Percentiles rank a stretch among this genome's conserved stretches.
Conservation (phyloP, 2,329 filamentous ascomycete species). For the Fusarium longipes region DNA sequence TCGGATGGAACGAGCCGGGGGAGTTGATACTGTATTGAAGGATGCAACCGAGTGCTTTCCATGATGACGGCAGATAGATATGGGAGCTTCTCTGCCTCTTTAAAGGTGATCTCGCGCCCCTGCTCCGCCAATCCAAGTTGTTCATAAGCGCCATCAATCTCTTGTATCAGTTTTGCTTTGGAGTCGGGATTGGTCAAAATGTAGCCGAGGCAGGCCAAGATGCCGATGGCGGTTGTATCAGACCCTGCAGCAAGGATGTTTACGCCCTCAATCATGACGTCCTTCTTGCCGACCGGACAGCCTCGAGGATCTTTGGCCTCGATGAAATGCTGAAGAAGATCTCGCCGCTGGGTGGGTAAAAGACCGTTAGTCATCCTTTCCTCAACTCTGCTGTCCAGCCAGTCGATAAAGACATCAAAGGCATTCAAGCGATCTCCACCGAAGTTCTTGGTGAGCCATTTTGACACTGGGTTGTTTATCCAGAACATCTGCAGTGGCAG, state of each 20-base stretch:
- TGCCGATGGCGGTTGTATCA: slow-evolving; percentile 21
- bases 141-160: slow-evolving; percentile 13
- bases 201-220: slow-evolving; percentile 15
- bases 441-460: not conserved
- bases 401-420: slow-evolving; percentile 18
- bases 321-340: slow-evolving; percentile 22
- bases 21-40: slow-evolving; percentile 29
- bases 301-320: slow-evolving; percentile 16
- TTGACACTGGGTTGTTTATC: slow-evolving; percentile 19
- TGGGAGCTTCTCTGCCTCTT: slow-evolving; percentile 15
- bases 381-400: slow-evolving; percentile 12
- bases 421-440: slow-evolving; percentile 16
- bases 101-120: slow-evolving; percentile 21
- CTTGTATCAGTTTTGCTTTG: slow-evolving; percentile 6
- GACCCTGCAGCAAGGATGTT: slow-evolving; percentile 27
- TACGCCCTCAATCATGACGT: slow-evolving; percentile 28
- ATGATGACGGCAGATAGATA: slow-evolving; percentile 17
- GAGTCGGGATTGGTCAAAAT: not conserved
- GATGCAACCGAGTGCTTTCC: slow-evolving; percentile 18
- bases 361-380: slow-evolving; percentile 15
- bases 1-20: slow-evolving; percentile 1
- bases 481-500: slow-evolving; percentile 23
- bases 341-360: not conserved
- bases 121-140: not conserved
- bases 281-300: not conserved